Base-by-base conservation (phyloP, 108 stramenopile genomes). In the Licmophora abbreviata region DNA sequence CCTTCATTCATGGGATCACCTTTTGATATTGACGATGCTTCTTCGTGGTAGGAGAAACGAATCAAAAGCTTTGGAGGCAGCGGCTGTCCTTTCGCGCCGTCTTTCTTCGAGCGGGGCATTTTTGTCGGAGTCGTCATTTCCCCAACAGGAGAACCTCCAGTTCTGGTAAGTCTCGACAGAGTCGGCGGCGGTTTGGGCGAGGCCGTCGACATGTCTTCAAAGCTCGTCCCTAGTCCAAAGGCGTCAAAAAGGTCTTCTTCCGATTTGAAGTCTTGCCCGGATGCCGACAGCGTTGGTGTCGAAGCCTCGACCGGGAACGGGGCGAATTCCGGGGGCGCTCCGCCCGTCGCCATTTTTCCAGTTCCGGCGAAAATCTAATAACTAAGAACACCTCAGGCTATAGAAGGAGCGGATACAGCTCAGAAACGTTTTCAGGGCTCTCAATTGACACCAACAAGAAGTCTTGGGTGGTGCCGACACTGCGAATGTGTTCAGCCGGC, bases 11-110 rank as follows among this genome's bases (percentile, higher is more conserved):
- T 69, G 17, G 10, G 46, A 9, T 50, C 61, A 15, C 42, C 25
- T 24, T 52, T 34, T 4, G 70, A 67, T 18, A 45, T 38, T 0
- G 79, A 75, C 3, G 79, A 64, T 1, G 78, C 79, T 51, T 85
- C 79, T 56, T 85, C 83, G 27, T 76, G 69, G 22, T 67, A 40
- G 17, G 59, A 63, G 24, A 85, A 70, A 37, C 67, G 69, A 9
- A 85, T 56, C 6, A 47, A 48, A 40, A 81, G 10, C 53, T 54
- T 49, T 21, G 80, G 79, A 37, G 74, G 74, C 27, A 75, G 44
- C 22, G 65, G 55, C 1, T 48, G 12, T 8, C 2, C 26, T 20
- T 31, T 14, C 1, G 49, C 25, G 15, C 17, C 49, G 3, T 29
- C 2, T 4, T 15, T n/a, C 3, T 11, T 31, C 1, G 49, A 17